Evolutionary conservation across 2,329 filamentous ascomycete genomes (phyloP), one percentile per base, ranked within the genome.

Genomic region (Teratosphaeriaceae sp.): DNA sequence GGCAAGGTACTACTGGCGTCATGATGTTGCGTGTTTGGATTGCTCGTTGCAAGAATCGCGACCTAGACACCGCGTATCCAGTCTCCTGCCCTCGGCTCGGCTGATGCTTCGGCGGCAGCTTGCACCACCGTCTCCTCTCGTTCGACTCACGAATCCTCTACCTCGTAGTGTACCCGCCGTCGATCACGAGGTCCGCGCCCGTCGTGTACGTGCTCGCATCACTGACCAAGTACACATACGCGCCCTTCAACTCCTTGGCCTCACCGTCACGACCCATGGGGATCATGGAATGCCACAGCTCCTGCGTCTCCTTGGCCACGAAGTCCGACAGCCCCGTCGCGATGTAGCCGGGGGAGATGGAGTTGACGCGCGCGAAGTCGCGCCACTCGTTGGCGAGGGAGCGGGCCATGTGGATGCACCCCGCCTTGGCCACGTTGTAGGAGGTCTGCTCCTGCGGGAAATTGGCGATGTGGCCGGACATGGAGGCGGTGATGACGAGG

Each of bases 381-480:
- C 78, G 70, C 80, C 80, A 84, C 65, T 84, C 80, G 61, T 81
- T 82, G 56, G 80, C 80, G 45, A 84, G 68, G 34, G 78, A 81
- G 48, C 68, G 68, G 39, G 78, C 77, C 63, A 59, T 58, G 57
- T 59, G 57, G 54, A 83, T 80, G 58, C 76, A 80, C 47, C 78
- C 79, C 30, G 80, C 79, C 71, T 84, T 84, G 50, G 79, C 75
- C 35, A 76, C 74, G 56, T 80, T 80, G 66, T 80, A 80, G n/a
- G 69, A 72, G 21, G 76, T 79, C 60, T 84, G 80, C 65, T 82
- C 78, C 64, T 83, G 80, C 21, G 80, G 85, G 71, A 82, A 88
- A 78, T 90, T 90, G 74, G 88, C 85, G 51, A 90, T 80, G 68
- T 80, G 79, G 52, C 85, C 86, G 38, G 83, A 87, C 85, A 90